phyloP scores from a whole-genome alignment of 2,329 filamentous ascomycete genomes.

The Cordyceps militaris region DNA sequence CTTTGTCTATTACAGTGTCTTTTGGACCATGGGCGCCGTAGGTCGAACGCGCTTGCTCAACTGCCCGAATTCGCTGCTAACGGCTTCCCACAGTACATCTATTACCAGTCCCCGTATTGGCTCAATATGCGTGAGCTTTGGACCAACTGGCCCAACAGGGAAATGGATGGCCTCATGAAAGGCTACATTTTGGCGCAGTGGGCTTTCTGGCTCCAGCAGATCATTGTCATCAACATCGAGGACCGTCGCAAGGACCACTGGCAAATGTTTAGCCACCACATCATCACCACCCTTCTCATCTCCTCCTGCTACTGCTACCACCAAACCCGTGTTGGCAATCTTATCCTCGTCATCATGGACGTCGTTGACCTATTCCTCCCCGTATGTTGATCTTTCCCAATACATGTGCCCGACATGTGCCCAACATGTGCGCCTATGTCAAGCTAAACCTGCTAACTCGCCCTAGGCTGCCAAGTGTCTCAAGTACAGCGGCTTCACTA shows the following conservation, averaged over 20 bases:
- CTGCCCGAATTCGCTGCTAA: neutral
- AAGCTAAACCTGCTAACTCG: neutral
- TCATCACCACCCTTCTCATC: slow-evolving; percentile 79
- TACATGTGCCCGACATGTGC: too few species aligned
- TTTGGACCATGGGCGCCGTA: slow-evolving; percentile 82
- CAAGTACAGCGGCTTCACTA: slow-evolving; percentile 76
- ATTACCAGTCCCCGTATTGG: slow-evolving; percentile 70
- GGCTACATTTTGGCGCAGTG: slow-evolving; percentile 86
- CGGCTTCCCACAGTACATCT: slow-evolving; percentile 58
- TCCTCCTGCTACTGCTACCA: slow-evolving; percentile 79
- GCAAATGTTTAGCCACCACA: slow-evolving; percentile 94
- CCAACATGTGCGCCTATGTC: neutral
- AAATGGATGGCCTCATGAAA: slow-evolving; percentile 70
- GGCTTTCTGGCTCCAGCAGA: slow-evolving; percentile 90
- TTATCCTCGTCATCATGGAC: slow-evolving; percentile 90
- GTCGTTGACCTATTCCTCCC: slow-evolving; percentile 83
- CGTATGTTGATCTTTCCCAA: slow-evolving; percentile 53
- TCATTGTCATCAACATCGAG: slow-evolving; percentile 90
- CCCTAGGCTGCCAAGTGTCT: slow-evolving; percentile 78
- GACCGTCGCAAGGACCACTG: slow-evolving; percentile 89
- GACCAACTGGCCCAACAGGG: slow-evolving; percentile 75
- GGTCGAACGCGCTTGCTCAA: slow-evolving; percentile 25
- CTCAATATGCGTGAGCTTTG: slow-evolving; percentile 72
- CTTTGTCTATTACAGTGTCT: slow-evolving; percentile 71
- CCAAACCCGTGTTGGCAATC: slow-evolving; percentile 77